These are phyloP conservation scores for Saturnispora sanitii DNA, from an alignment of 805 yeast species.

Conservation along the genomic window DNA sequence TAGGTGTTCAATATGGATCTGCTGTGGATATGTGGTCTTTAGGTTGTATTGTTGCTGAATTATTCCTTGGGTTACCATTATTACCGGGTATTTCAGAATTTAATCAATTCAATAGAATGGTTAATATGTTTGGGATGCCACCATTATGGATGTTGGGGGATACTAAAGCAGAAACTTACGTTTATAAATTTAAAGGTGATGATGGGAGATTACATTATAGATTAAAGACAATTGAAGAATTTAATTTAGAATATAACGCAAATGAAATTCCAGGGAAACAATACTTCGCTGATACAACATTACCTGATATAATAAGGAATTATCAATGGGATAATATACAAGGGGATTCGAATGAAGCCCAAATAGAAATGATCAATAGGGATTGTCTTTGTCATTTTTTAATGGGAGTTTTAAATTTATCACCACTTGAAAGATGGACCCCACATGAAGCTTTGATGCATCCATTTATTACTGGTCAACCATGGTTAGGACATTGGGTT, in stretches of 20 bases:
- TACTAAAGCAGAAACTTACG: slow-evolving; percentile 62
- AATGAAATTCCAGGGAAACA: slow-evolving; percentile 75
- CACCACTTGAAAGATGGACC: slow-evolving; percentile 92
- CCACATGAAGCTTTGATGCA: slow-evolving; percentile 92
- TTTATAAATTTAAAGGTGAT: slow-evolving; percentile 23
- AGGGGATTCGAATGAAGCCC: slow-evolving; percentile 44
- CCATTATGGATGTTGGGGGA: slow-evolving; percentile 97
- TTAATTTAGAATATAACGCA: slow-evolving; percentile 40
- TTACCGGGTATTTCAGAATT: slow-evolving; percentile 87
- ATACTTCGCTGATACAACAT: slow-evolving; percentile 56
- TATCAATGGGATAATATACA: slow-evolving; percentile 59
- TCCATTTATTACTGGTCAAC: slow-evolving; percentile 70
- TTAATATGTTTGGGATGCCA: slow-evolving; percentile 75
- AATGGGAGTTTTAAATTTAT: slow-evolving; percentile 64
- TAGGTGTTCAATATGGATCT: slow-evolving; percentile 85
- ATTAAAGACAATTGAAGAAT: slow-evolving; percentile 35
- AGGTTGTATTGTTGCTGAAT: slow-evolving; percentile 92
- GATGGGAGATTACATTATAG: slow-evolving; percentile 30
- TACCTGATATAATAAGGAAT: slow-evolving; percentile 66
- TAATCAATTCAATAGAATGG: slow-evolving; percentile 77
- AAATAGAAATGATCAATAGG: slow-evolving; percentile 66
- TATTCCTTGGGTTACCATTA: slow-evolving; percentile 74
- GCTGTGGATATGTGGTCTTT: slow-evolving; percentile 98
- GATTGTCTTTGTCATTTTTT: slow-evolving; percentile 67
- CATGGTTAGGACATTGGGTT: slow-evolving; percentile 43